Conservation (phyloP, 805 yeast genomes). For the Ogataea philodendri region DNA sequence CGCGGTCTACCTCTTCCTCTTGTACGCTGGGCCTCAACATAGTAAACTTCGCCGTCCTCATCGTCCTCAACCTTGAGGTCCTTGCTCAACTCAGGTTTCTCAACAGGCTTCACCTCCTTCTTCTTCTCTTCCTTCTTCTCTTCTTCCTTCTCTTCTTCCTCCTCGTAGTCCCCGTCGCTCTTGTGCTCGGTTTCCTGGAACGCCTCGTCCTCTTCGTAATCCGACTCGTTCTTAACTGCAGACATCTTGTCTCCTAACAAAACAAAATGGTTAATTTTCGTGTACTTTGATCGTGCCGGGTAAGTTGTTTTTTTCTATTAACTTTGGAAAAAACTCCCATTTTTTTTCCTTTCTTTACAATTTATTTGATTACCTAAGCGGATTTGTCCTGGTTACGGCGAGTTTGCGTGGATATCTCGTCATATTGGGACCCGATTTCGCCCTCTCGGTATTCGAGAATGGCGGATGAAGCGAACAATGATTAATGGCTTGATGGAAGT, state of each 20-base stretch:
- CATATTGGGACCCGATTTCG: constrained; percentile 3
- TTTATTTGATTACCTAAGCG: constrained; percentile 13
- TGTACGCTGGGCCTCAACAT: constrained; percentile 20
- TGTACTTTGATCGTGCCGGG: constrained; percentile 10
- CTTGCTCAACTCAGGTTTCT: not conserved
- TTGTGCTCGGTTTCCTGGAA: constrained; percentile 21
- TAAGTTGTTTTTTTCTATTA: constrained; percentile 1
- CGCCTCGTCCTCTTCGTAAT: constrained; percentile 22
- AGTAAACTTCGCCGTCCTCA: constrained; percentile 22
- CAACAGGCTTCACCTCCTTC: constrained; percentile 21
- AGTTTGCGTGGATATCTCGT: not conserved
- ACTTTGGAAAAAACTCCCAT: not conserved
- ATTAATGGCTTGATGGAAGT: constrained; percentile 5
- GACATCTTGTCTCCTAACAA: constrained; percentile 13
- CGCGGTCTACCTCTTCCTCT: constrained; percentile 35
- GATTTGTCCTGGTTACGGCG: constrained; percentile 2
- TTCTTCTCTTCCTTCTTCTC: constrained; percentile 19
- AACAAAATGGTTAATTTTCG: constrained; percentile 20
- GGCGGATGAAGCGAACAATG: not conserved
- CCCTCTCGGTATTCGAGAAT: constrained; percentile 9
- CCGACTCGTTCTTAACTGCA: constrained; percentile 8
- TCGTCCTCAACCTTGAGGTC: constrained; percentile 25
- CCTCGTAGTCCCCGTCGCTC: constrained; percentile 27
- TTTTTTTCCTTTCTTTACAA: constrained; percentile 10
- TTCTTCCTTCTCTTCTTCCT: constrained; percentile 24